Conservation (phyloP, 169 alveolate species). For the Sarcocystis neurona region DNA sequence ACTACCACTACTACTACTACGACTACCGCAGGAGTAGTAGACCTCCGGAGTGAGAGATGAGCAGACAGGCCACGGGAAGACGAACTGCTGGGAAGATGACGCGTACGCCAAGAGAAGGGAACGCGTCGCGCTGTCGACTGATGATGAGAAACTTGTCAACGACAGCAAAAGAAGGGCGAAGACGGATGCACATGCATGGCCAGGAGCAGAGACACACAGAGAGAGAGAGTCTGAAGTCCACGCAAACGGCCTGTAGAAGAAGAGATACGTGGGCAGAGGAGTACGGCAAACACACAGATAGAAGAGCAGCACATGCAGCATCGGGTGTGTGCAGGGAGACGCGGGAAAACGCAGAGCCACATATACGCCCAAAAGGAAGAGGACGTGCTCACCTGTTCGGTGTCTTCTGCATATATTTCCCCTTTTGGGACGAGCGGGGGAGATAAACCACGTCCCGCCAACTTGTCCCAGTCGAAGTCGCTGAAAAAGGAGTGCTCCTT, state of each 20-base stretch:
- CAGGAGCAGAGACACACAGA: too few relatives aligned
- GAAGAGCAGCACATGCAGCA: not conserved
- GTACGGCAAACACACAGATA: not conserved
- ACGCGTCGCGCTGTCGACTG: too few relatives aligned
- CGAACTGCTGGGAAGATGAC: too few relatives aligned
- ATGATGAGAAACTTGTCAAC: too few relatives aligned
- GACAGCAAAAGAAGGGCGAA: too few relatives aligned
- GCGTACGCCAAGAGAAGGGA: too few relatives aligned
- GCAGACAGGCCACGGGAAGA: too few relatives aligned
- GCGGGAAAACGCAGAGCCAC: slow-evolving; percentile 9
- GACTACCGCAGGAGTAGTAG: too few relatives aligned
- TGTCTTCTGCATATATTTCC: slow-evolving; percentile 79
- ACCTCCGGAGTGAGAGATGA: too few relatives aligned
- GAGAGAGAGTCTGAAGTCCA: too few relatives aligned
- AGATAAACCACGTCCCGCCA: slow-evolving; percentile 82
- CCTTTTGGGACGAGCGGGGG: slow-evolving; percentile 86
- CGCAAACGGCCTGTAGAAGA: not conserved
- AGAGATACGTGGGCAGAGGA: not conserved
- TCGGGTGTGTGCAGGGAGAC: not conserved
- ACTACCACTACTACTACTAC: too few relatives aligned
- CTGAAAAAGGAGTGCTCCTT: slow-evolving; percentile 69
- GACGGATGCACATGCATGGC: too few relatives aligned
- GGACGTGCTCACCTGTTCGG: slow-evolving; percentile 22
- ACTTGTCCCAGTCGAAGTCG: slow-evolving; percentile 87
- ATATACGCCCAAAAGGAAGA: not conserved